Conservation (phyloP, 129 eudicot species). For the Solidago caesia region DNA sequence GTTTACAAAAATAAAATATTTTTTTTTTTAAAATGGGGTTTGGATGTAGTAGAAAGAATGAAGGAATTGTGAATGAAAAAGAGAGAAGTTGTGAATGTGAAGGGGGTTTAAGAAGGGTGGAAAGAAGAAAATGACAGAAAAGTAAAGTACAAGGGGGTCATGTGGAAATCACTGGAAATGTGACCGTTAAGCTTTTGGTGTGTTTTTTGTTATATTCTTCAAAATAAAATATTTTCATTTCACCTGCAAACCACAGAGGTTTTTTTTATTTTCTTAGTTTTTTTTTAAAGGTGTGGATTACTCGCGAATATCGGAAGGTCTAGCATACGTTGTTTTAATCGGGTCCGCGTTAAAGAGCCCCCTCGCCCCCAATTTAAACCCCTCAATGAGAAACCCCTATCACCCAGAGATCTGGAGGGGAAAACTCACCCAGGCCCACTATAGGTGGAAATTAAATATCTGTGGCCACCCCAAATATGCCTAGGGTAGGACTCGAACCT, state of each 20-base stretch:
- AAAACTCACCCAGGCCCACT: too few relatives aligned
- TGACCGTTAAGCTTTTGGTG: conserved; percentile 34
- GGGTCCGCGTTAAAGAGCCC: too few relatives aligned
- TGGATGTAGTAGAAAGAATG: not conserved
- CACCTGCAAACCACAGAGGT: not conserved
- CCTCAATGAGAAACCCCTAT: too few relatives aligned
- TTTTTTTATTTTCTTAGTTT: not conserved
- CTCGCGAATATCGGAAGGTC: too few relatives aligned
- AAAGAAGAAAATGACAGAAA: conserved; percentile 23
- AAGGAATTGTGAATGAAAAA: conserved; percentile 23
- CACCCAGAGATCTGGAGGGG: too few relatives aligned
- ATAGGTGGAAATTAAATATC: too few relatives aligned
- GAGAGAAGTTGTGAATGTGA: not conserved
- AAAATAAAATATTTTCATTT: conserved; percentile 6
- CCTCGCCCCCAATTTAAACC: too few relatives aligned
- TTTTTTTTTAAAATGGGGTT: not conserved
- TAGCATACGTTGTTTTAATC: too few relatives aligned
- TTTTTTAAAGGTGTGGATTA: too few relatives aligned
- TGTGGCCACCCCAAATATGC: too few relatives aligned
- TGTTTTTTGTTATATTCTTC: conserved; percentile 4
- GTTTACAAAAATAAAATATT: not conserved
- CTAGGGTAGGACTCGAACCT: too few relatives aligned
- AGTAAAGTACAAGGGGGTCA: conserved; percentile 30
- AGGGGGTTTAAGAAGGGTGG: conserved; percentile 31
- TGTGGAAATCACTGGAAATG: conserved; percentile 42